Base-by-base conservation (phyloP, 2,329 filamentous ascomycete species). In the Botrytis elliptica region DNA sequence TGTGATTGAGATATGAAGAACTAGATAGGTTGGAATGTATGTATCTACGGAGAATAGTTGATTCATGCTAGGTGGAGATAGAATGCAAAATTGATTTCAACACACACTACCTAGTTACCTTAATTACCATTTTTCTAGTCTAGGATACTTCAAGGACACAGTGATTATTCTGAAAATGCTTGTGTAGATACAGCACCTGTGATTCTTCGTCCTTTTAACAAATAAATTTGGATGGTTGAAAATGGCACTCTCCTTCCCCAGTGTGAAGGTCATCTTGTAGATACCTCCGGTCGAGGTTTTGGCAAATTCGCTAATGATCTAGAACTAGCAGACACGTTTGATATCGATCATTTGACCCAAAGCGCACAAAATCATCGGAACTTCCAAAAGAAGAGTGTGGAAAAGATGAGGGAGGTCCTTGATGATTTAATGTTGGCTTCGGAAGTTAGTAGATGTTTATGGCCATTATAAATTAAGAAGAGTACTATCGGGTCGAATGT, bases 121-220 rank as follows among this genome's bases (percentile, higher is more conserved):
- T 38, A 5, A 22, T 42, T 62, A 25, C 6, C 7, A 40, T n/a
- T 25, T 22, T 29, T 22, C 59, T 40, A 8, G 22, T n/a, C 14
- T 55, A 18, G 12, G 25, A 55, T 55, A 29, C 52, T 29, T 55
- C 12, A 7, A 55, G 2, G 1, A 8, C n/a, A 18, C 0, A 29
- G 14, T 57, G n/a, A 16, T 57, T 29, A 6, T 18, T 18, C 3
- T 18, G 10, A 29, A 18, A 33, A 57, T 29, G 3, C 14, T 29
- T 57, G n/a, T 29, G 14, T 29, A 9, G 8, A 29, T 57, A 9
- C 3, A 18, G 14, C 6, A 57, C 6, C 12, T 55, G n/a, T 14
- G 5, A 4, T 29, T 55, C 5, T 14, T 29, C 12, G 0, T 29
- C 14, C 1, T 57, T 6, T 9, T 29, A 4, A 29, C 0, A 9